Conservation (phyloP, 2,329 filamentous ascomycete species). For the Trichoderma sp. region DNA sequence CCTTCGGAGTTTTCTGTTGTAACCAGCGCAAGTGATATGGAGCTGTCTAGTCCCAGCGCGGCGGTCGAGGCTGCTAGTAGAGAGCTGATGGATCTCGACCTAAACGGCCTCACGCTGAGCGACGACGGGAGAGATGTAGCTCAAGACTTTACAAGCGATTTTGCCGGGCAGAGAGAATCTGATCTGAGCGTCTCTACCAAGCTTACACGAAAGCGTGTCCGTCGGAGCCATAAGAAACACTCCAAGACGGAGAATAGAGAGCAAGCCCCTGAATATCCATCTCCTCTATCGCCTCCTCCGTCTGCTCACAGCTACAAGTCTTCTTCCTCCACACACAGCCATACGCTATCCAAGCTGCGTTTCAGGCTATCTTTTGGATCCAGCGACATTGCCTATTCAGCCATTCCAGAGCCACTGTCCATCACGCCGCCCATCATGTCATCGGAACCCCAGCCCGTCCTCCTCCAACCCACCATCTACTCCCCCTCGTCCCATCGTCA, state of each 20-base stretch:
- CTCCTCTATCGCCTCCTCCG: neutral
- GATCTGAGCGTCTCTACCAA: constrained; percentile 44
- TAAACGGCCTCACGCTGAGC: constrained; percentile 39
- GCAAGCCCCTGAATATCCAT: constrained; percentile 21
- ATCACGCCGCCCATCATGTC: constrained; percentile 50
- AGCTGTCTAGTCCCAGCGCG: constrained; percentile 48
- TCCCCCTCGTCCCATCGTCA: constrained; percentile 37
- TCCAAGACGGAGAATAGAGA: constrained; percentile 28
- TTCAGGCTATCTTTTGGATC: constrained; percentile 28
- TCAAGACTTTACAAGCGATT: constrained; percentile 34
- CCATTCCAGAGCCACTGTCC: constrained; percentile 32
- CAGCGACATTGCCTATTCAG: constrained; percentile 25
- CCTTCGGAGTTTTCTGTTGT: constrained; percentile 35
- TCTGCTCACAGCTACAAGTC: constrained; percentile 22
- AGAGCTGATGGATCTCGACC: constrained; percentile 42
- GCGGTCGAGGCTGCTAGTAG: constrained; percentile 53
- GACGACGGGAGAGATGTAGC: constrained; percentile 33
- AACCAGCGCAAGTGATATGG: constrained; percentile 34
- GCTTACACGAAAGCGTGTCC: constrained; percentile 44
- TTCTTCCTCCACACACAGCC: constrained; percentile 24
- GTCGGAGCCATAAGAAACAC: constrained; percentile 39
- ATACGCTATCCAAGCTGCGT: constrained; percentile 27
- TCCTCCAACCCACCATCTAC: constrained; percentile 58
- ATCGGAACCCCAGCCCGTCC: constrained; percentile 47
- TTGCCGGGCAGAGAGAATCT: constrained; percentile 32